Evolutionary conservation across 1,139 yeast genomes (phyloP), one percentile per base, ranked within the genome.

Genomic region (Petasospora rhodanensis): DNA sequence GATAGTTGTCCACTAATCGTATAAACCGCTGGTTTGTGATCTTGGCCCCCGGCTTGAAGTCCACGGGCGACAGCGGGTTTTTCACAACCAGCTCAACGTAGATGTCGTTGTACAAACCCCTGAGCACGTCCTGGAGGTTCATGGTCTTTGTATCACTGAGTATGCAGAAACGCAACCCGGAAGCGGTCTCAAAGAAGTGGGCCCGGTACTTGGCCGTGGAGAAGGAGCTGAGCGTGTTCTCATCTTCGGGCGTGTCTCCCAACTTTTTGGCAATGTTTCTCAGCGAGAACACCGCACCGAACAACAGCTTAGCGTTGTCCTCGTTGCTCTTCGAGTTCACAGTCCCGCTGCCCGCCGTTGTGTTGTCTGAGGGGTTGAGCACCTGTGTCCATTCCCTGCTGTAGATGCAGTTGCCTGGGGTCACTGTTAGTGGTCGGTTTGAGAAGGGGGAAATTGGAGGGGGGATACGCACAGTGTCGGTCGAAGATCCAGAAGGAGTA

Each of bases 401-500:
- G 58, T 75, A 83, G 24, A 83, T 73, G 52, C 94, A 83, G 46
- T 76, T 77, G 47, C 72, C 68, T 62, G 18, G 3, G 7, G 20
- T 10, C 44, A 40, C 32, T 47, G 53, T 34, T 27, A 15, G 18
- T 14, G 10, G 15, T 18, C n/a, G 11, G 21, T 13, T 14, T 9
- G 11, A 3, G 18, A 11, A 13, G 23, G n/a, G 16, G 15, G n/a
- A n/a, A 11, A 14, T 20, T 15, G 12, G 11, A 4, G 14, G 16
- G 4, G 11, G 11, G 9, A 12, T 1, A 53, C 70, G 28, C 54
- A 61, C 95, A 84, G 56, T 89, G 96, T 53, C 93, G 73, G 55
- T 89, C 96, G 55, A 81, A 89, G 35, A 89, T 73, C 79, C 87
- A 83, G 55, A 87, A 82, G 7, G 95, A 82, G 59, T 80, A 80